These are phyloP conservation scores for Coccomyxa sp. DNA, from an alignment of 139 green algal genomes.

Conservation along the genomic window DNA sequence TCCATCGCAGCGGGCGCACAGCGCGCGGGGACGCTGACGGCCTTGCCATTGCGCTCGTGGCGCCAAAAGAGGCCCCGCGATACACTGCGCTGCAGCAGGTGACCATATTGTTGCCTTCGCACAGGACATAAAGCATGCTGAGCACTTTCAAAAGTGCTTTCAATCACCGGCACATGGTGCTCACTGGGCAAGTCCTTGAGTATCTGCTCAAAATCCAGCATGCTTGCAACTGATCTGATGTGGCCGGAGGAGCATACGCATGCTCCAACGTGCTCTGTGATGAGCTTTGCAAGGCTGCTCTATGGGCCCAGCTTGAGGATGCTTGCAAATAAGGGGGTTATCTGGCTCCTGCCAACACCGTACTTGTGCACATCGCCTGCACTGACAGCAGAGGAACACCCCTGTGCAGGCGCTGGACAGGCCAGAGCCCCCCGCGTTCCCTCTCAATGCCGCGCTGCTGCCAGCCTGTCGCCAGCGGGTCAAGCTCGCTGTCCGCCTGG, in stretches of 20 bases:
- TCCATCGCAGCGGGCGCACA: constrained; percentile 91
- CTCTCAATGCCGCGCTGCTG: constrained; percentile 39
- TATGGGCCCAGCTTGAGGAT: background rate
- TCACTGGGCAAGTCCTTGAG: too few relatives aligned
- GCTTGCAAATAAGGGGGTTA: background rate
- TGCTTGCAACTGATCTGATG: background rate
- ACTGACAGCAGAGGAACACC: background rate
- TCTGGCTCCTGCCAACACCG: background rate
- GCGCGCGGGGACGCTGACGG: constrained; percentile 72
- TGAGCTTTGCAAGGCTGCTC: background rate
- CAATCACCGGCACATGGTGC: too few relatives aligned
- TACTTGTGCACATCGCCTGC: too few relatives aligned
- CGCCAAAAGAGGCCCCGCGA: constrained; percentile 62
- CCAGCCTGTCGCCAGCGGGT: constrained; percentile 26
- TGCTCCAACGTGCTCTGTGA: background rate
- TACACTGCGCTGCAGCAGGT: constrained; percentile 40
- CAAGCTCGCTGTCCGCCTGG: constrained; percentile 51
- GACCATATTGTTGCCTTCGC: background rate
- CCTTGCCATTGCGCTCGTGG: constrained; percentile 71
- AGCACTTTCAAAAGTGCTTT: too few relatives aligned
- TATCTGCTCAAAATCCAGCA: background rate
- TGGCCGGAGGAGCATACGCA: background rate
- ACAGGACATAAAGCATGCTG: background rate
- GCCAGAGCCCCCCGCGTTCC: constrained; percentile 58
- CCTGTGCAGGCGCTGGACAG: constrained; percentile 29